Evolutionary conservation across 2,329 filamentous ascomycete species (phyloP), one percentile per base, ranked within the genome.

Genomic region (Exserohilum rostratum): DNA sequence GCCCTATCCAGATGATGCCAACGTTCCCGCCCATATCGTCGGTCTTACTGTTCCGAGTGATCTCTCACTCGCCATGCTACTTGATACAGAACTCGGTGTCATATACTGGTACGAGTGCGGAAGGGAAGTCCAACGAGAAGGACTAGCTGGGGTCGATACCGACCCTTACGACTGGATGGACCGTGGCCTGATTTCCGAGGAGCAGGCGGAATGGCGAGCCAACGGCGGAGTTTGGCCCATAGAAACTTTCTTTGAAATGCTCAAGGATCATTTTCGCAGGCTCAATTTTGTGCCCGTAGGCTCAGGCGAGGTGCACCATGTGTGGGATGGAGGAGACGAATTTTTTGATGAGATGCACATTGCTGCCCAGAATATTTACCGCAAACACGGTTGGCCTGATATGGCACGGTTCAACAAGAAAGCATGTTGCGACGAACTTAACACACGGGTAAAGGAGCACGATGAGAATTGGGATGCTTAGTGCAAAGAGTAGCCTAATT

Each of bases 331-430:
- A 6, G 37, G 38, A 11, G 15, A 49, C n/a, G 49, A 45, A 9
- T 40, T 49, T 35, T 31, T 50, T 6, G n/a, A 17, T 12, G 31
- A 11, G 37, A 17, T 62, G n/a, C n/a, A n/a, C n/a, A n/a, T n/a
- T n/a, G n/a, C n/a, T n/a, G n/a, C n/a, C 11, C 44, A 53, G 50
- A 30, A 53, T 12, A 56, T 60, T 11, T 60, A 56, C 29, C 34
- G 49, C 6, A 30, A 52, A 18, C 52, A 58, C 35, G 60, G 54
- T 11, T 62, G 57, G 57, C 54, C 54, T 3, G 49, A 58, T 35
- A 6, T 48, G 27, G 20, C 31, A 4, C 25, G 37, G 0, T 61
- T 43, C 46, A 17, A 29, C 15, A 61, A 59, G 17, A 10, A 57
- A 15, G 52, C 35, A 12, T 61, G 58, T 30, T 34, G 34, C 3